Percentiles rank a stretch among this genome's conserved stretches.
phyloP scores from a whole-genome alignment of 441 rosid species.

The Populus hybrid region DNA sequence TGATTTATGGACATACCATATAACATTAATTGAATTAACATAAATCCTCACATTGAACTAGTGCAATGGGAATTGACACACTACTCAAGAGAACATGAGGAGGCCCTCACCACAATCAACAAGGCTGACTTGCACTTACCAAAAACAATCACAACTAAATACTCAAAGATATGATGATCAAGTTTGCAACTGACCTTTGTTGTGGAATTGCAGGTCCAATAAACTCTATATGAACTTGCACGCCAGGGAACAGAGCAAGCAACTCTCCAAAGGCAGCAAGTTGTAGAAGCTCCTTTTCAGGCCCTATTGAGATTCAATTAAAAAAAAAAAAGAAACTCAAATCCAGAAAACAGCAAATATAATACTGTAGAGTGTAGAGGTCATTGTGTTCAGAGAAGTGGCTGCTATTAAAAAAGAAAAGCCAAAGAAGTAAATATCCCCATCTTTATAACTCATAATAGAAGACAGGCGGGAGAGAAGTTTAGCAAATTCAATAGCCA shows the following conservation, averaged over 20 bases:
- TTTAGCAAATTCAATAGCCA: neutral
- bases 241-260: slow-evolving; percentile 69
- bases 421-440: neutral
- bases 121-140: neutral
- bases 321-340: slow-evolving; percentile 13
- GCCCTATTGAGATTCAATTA: slow-evolving; percentile 53
- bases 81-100: neutral
- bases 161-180: slow-evolving; percentile 7
- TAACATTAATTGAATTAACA: neutral
- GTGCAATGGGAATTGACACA: neutral
- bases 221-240: slow-evolving; percentile 49
- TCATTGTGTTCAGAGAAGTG: neutral
- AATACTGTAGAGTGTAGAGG: neutral
- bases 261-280: slow-evolving; percentile 81
- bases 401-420: neutral
- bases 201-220: slow-evolving; percentile 87
- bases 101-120: neutral
- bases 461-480: neutral
- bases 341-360: neutral
- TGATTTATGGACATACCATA: neutral
- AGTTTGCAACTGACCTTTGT: slow-evolving; percentile 43
- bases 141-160: neutral
- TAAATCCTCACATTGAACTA: neutral
- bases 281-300: slow-evolving; percentile 86
- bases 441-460: neutral